phyloP scores from a whole-genome alignment of 129 eudicot genomes.

The Mikania micrantha region DNA sequence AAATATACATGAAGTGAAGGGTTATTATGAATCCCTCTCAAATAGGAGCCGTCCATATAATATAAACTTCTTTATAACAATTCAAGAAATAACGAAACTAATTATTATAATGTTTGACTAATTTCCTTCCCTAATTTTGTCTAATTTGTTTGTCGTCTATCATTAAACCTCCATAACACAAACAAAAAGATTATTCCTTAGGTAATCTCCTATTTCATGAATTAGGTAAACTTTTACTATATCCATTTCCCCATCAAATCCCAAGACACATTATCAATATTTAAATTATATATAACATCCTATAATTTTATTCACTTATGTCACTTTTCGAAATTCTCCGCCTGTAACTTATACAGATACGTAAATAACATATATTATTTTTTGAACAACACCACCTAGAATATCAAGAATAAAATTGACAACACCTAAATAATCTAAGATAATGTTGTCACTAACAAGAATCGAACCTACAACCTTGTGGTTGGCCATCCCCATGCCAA shows the following conservation, averaged over 20 bases:
- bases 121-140: constrained; percentile 26
- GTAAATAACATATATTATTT: too few species aligned
- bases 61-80: constrained; percentile 6
- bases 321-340: neutral
- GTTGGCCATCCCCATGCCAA: too few species aligned
- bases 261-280: neutral
- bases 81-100: constrained; percentile 1
- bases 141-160: constrained; percentile 26
- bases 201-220: neutral
- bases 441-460: too few species aligned
- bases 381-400: too few species aligned
- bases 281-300: too few species aligned
- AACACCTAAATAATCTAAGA: too few species aligned
- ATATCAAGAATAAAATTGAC: too few species aligned
- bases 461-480: too few species aligned
- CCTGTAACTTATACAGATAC: too few species aligned
- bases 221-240: neutral
- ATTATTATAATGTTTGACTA: constrained; percentile 26
- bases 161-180: constrained; percentile 5
- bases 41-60: constrained; percentile 8
- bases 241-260: neutral
- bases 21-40: constrained; percentile 1
- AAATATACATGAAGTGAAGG: neutral
- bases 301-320: neutral
- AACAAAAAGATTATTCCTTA: neutral